phyloP scores from a whole-genome alignment of 352 stramenopile species.

The Globisporangium megalacanthum region DNA sequence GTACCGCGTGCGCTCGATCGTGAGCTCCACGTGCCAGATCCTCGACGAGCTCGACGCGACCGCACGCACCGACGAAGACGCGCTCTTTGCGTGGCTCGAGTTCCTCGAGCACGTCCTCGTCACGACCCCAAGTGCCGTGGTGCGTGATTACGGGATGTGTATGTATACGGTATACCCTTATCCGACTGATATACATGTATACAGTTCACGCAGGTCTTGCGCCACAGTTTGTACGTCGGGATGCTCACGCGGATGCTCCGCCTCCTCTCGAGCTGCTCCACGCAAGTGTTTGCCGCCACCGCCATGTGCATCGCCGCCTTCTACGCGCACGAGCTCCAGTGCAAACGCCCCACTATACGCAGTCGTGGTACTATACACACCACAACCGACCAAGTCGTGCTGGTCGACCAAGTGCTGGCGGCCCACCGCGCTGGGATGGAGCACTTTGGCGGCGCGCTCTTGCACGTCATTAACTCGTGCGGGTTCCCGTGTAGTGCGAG shows the following conservation, averaged over 20 bases:
- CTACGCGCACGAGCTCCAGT: slow-evolving; percentile 43
- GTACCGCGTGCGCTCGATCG: slow-evolving; percentile 55
- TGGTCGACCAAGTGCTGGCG: slow-evolving; percentile 46
- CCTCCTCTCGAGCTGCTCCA: slow-evolving; percentile 47
- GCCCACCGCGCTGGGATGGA: slow-evolving; percentile 47
- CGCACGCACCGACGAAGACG: slow-evolving; percentile 28
- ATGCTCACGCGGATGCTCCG: slow-evolving; percentile 65
- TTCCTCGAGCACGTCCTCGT: slow-evolving; percentile 56
- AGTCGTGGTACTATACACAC: no score
- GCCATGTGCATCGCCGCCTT: slow-evolving; percentile 52
- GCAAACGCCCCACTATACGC: no score
- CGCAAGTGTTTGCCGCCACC: slow-evolving; percentile 56
- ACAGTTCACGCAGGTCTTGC: slow-evolving; percentile 34
- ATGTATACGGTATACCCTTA: no score
- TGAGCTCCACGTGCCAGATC: slow-evolving; percentile 66
- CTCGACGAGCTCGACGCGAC: slow-evolving; percentile 51
- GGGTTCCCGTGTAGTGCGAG: slow-evolving; percentile 49
- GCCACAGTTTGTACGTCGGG: slow-evolving; percentile 47
- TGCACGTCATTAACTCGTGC: slow-evolving; percentile 81
- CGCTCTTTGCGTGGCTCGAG: slow-evolving; percentile 55
- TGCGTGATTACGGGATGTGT: no score
- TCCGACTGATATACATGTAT: no score
- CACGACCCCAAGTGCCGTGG: slow-evolving; percentile 28
- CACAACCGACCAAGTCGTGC: slow-evolving; percentile 14
- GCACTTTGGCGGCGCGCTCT: slow-evolving; percentile 53